Conservation (phyloP, 1,139 yeast species). For the Nadsonia commutata region DNA sequence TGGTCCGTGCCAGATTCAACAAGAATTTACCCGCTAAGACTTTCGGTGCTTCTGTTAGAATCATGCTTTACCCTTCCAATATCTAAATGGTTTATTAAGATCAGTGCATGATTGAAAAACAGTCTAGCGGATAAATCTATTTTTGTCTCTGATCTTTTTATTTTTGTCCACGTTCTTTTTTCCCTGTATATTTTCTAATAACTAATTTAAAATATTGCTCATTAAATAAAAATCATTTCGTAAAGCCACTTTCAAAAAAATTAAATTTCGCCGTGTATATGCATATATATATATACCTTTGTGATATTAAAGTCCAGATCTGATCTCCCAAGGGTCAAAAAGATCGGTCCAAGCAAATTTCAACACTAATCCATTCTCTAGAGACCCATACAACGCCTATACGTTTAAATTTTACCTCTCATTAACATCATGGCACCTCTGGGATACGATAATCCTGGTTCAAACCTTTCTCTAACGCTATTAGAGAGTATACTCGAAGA, state of each 20-base stretch:
- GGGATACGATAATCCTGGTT: neutral
- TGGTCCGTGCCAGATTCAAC: constrained; percentile 98
- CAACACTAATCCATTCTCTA: too few species aligned
- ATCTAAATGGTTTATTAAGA: constrained; percentile 40
- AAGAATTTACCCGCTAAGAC: constrained; percentile 99
- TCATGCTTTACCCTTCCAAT: constrained; percentile 99
- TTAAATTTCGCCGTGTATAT: too few species aligned
- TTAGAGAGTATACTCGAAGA: constrained; percentile 6
- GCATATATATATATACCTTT: too few species aligned
- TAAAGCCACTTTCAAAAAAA: too few species aligned
- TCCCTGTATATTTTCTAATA: neutral
- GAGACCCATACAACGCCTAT: too few species aligned
- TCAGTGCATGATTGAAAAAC: neutral
- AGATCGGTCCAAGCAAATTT: too few species aligned
- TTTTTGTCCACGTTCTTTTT: neutral
- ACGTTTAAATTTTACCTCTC: too few species aligned
- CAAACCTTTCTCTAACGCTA: neutral
- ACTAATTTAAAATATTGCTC: neutral
- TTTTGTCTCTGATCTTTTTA: neutral
- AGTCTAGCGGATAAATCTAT: neutral
- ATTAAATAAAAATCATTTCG: too few species aligned
- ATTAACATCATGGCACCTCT: neutral
- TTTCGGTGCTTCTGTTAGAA: constrained; percentile 98
- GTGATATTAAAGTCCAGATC: too few species aligned
- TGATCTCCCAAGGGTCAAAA: too few species aligned